Conservation (phyloP, 345 rosid species). For the Noccaea caerulescens region DNA sequence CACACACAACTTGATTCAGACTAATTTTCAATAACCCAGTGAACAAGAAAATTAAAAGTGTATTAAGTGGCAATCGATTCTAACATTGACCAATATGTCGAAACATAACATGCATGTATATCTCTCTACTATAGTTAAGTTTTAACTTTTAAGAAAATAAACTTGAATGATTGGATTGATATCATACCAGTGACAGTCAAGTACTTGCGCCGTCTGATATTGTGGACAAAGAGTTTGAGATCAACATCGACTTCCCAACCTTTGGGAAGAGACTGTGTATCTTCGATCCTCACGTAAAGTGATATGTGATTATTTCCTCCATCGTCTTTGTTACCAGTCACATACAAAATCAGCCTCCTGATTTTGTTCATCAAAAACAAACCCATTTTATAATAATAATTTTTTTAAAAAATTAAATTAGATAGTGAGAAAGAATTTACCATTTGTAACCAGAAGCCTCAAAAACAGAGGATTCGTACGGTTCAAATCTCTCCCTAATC, state of each 20-base stretch:
- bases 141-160: no score
- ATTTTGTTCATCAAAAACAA: background rate
- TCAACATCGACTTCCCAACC: constrained; percentile 45
- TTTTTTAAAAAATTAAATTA: background rate
- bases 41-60: no score
- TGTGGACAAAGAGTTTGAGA: constrained; percentile 44
- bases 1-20: no score
- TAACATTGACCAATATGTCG: no score
- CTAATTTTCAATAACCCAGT: no score
- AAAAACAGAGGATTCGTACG: constrained; percentile 45
- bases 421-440: background rate
- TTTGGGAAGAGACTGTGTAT: constrained; percentile 18
- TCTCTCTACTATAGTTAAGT: no score
- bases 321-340: constrained; percentile 40
- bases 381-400: background rate
- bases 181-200: constrained; percentile 42
- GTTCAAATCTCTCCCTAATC: constrained; percentile 16
- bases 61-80: no score
- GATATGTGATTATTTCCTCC: constrained; percentile 40
- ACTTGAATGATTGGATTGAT: background rate
- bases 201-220: constrained; percentile 29
- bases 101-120: no score
- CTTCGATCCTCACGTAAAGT: constrained; percentile 43
- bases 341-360: constrained; percentile 47
- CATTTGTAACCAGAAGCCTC: constrained; percentile 49